Evolutionary conservation across 129 eudicot genomes (phyloP), one percentile per base, ranked within the genome.

Genomic region (Calendula officinalis): DNA sequence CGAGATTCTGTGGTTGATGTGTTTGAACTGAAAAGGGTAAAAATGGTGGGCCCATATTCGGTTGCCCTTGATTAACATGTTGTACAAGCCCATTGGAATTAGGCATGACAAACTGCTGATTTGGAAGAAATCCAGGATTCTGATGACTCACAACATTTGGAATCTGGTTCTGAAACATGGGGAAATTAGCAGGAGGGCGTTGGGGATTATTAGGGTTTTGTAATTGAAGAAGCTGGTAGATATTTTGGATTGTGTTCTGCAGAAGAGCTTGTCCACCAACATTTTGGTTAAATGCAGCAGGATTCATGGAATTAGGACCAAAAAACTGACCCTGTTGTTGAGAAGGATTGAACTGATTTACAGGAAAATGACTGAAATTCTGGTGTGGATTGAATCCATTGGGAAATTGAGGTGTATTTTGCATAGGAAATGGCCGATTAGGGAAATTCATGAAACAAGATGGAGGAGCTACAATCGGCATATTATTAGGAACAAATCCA

Each of bases 171-270:
- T 59, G 78, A 27, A 71, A 45, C 76, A 75, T 45, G 27, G 69
- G 30, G 30, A 22, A 22, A 22, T 22, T 22, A 22, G 30, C 67
- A 7, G 81, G 78, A 71, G 51, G 61, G 40, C 36, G 46, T 63
- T 77, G 78, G 30, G 30, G 1, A 47, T 50, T 50, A 80, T 78
- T 76, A 4, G 59, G 48, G 78, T 79, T 63, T 5, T 78, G 83
- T 78, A 87, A 71, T n/a, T 76, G 82, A 3, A 75, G 71, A 73
- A 81, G 77, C 56, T 75, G 87, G 52, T 60, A 74, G 60, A 81
- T 71, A 59, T 78, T 77, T 52, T 75, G 84, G 60, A 71, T 68
- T 34, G 84, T 77, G 56, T 61, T 60, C 70, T 64, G 92, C 81
- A 69, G 13, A 62, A 79, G 69, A 16, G 34, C 65, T 82, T 81